Base-by-base conservation (phyloP, 257 asterid genomes). In the Marsdenia floribunda region DNA sequence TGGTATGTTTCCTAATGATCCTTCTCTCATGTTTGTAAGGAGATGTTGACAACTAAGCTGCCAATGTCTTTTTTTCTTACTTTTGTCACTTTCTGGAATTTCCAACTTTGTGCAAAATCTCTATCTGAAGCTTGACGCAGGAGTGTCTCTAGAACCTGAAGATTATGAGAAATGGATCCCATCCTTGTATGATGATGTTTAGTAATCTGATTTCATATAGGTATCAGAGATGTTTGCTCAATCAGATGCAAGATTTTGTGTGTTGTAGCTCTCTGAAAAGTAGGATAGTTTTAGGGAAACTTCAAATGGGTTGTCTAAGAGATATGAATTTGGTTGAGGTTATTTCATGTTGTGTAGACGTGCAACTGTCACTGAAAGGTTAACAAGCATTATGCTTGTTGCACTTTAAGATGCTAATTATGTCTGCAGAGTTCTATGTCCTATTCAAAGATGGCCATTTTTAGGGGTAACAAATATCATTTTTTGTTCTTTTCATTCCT, bases 1-100 rank as follows among this genome's bases (percentile, higher is more conserved):
- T 94, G 98, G 98, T 90, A 85, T 65, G 82, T 49, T 77, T 80
- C 46, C 63, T 13, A 22, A 3, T 22, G 8, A 40, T 76, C 24
- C 54, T 58, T 52, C 53, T 80, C 63, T 73, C 71, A 49, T 44
- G 37, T 49, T 52, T 40, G 18, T 52, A 3, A 14, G 49, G 26
- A 59, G 38, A 24, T 3, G 18, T 59, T 59, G 66, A 59, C 9
- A 58, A 22, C 35, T 58, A 14, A 58, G 38, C 18, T 26, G 6
- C 29, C 66, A 22, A 24, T 24, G 6, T 35, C 16, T 59, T 59
- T 59, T 7, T 26, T 4, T 24, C 38, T 10, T 35, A 24, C 5
- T 59, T 55, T 55, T 26, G 38, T 26, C 38, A 59, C 38, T 59
- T 24, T 59, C 5, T 5, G 37, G 66, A 59, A 24, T 1, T 24